Evolutionary conservation across 345 rosid species (phyloP).

Genomic region (Ceriops decandra): DNA sequence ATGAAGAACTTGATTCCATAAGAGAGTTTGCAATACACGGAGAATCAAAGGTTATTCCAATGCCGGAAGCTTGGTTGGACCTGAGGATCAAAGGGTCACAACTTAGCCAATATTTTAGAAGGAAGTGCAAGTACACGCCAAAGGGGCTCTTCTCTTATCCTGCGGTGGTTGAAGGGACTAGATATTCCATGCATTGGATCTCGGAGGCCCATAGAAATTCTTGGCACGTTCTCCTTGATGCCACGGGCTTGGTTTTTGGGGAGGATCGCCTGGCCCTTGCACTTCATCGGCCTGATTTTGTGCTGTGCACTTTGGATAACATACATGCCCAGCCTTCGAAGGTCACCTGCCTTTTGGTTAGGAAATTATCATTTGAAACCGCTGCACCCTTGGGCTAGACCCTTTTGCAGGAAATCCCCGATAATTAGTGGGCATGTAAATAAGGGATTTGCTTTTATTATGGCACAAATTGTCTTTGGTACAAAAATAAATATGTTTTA

Average conservation of each 20-base stretch:
- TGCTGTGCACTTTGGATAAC: constrained; percentile 36
- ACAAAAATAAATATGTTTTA: too few species aligned
- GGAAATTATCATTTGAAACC: constrained; percentile 41
- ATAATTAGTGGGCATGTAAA: not conserved
- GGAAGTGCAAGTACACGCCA: constrained; percentile 53
- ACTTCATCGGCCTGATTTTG: constrained; percentile 49
- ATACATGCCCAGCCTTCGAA: constrained; percentile 36
- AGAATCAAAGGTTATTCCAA: constrained; percentile 49
- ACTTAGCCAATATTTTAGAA: constrained; percentile 60
- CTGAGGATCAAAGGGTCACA: constrained; percentile 65
- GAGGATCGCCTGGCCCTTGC: constrained; percentile 48
- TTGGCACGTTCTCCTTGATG: constrained; percentile 63
- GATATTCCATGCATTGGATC: constrained; percentile 68
- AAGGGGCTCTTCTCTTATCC: constrained; percentile 63
- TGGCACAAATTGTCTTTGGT: too few species aligned
- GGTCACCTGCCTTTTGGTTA: constrained; percentile 42
- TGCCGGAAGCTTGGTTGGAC: constrained; percentile 64
- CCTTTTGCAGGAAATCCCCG: not conserved
- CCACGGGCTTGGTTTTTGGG: constrained; percentile 40
- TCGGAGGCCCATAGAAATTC: constrained; percentile 70
- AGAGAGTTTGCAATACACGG: constrained; percentile 39
- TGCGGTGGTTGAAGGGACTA: constrained; percentile 33
- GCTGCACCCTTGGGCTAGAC: constrained; percentile 9
- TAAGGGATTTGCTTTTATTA: not conserved
- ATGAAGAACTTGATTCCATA: constrained; percentile 39